Evolutionary conservation across 2,329 filamentous ascomycete genomes (phyloP).

Genomic region (Ilyonectria sp.): DNA sequence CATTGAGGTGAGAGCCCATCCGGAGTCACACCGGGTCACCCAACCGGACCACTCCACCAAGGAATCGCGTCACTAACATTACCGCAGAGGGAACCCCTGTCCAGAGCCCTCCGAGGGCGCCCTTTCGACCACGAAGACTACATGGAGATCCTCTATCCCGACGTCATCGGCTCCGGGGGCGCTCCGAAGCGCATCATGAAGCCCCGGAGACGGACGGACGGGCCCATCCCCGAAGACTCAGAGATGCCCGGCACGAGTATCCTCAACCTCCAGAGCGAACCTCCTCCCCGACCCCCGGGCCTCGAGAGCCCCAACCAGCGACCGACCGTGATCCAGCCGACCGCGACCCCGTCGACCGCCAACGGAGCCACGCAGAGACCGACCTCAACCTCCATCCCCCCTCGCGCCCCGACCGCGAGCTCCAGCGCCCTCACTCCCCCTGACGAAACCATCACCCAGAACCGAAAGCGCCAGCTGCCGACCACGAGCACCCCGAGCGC

Average conservation of each 20-base stretch:
- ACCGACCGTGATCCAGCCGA: slow-evolving; percentile 50
- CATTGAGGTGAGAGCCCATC: slow-evolving; percentile 64
- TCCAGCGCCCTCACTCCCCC: slow-evolving; percentile 68
- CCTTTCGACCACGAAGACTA: slow-evolving; percentile 74
- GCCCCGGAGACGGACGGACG: slow-evolving; percentile 65
- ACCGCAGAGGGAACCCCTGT: slow-evolving; percentile 69
- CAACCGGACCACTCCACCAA: no score
- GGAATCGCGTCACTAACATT: slow-evolving; percentile 36
- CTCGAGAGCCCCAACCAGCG: slow-evolving; percentile 47
- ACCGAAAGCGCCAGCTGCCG: slow-evolving; percentile 60
- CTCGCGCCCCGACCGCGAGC: slow-evolving; percentile 57
- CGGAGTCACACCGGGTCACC: background rate
- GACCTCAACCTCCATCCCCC: slow-evolving; percentile 55
- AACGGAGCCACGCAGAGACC: slow-evolving; percentile 47
- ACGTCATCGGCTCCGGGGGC: slow-evolving; percentile 72
- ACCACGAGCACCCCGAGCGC: slow-evolving; percentile 33
- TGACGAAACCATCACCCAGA: slow-evolving; percentile 63
- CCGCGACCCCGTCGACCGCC: slow-evolving; percentile 43
- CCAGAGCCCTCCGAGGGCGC: slow-evolving; percentile 69
- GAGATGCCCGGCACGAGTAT: slow-evolving; percentile 65
- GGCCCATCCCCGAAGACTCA: slow-evolving; percentile 60
- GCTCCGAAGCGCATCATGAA: slow-evolving; percentile 73
- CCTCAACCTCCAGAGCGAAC: slow-evolving; percentile 60
- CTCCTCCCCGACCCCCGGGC: slow-evolving; percentile 42
- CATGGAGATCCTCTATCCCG: slow-evolving; percentile 73